phyloP scores from a whole-genome alignment of 805 yeast genomes.

The Yamadazyma sp. region DNA sequence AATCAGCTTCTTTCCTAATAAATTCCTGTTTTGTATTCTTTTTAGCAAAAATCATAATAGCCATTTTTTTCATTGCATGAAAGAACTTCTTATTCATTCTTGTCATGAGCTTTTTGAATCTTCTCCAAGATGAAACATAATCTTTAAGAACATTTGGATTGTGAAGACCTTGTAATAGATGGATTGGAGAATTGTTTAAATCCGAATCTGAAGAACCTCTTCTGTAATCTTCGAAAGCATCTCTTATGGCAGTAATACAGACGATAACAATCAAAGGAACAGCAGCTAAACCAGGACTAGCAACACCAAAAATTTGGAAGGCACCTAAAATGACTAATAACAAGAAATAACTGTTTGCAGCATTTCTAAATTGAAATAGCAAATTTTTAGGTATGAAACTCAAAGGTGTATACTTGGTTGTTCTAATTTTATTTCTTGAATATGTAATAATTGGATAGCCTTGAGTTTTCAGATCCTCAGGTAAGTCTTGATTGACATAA shows the following conservation, averaged over 20 bases:
- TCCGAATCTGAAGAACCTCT: slow-evolving; percentile 64
- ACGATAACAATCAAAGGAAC: slow-evolving; percentile 83
- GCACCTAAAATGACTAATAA: slow-evolving; percentile 52
- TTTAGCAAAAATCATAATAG: slow-evolving; percentile 23
- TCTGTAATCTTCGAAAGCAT: slow-evolving; percentile 74
- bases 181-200: slow-evolving; percentile 63
- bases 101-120: slow-evolving; percentile 59
- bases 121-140: slow-evolving; percentile 61
- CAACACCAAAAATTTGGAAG: slow-evolving; percentile 71
- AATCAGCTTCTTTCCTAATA: slow-evolving; percentile 21
- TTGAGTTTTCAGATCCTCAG: slow-evolving; percentile 36
- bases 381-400: slow-evolving; percentile 57
- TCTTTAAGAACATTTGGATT: slow-evolving; percentile 60
- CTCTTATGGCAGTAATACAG: slow-evolving; percentile 67
- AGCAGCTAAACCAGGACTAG: slow-evolving; percentile 69
- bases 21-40: slow-evolving; percentile 23
- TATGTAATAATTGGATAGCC: slow-evolving; percentile 36
- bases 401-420: slow-evolving; percentile 60
- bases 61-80: slow-evolving; percentile 19
- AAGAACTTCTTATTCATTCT: slow-evolving; percentile 16
- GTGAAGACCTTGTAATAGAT: slow-evolving; percentile 48
- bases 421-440: slow-evolving; percentile 57
- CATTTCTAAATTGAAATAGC: slow-evolving; percentile 51
- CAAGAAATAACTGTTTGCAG: slow-evolving; percentile 60
- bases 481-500: slow-evolving; percentile 49